Conservation (phyloP, 176 grass and related monocot genomes). For the Juncus effusus region DNA sequence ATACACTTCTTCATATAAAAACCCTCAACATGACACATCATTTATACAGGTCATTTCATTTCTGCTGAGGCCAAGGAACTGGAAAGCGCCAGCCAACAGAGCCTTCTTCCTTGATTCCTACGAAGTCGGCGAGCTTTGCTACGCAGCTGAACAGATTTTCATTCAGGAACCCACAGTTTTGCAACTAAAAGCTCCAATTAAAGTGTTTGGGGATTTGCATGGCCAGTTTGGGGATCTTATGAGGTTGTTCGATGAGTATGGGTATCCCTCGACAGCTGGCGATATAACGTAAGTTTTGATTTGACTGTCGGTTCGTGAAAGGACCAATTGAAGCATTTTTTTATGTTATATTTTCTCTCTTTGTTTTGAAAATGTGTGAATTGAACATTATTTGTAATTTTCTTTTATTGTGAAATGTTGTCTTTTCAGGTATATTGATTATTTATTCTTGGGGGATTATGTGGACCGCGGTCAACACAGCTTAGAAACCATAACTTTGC, state of each 20-base stretch:
- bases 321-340: constrained; percentile 5
- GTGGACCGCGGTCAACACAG: constrained; percentile 98
- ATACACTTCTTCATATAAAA: background rate
- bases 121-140: constrained; percentile 91
- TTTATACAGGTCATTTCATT: constrained; percentile 67
- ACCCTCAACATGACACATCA: constrained; percentile 15
- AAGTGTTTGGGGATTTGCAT: constrained; percentile 98
- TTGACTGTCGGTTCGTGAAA: constrained; percentile 23
- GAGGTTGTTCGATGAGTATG: constrained; percentile 98
- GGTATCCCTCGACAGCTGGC: constrained; percentile 89
- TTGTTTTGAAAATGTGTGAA: background rate
- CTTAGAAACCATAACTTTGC: constrained; percentile 93
- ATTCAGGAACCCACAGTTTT: constrained; percentile 94
- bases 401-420: background rate
- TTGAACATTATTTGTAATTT: background rate
- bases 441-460: constrained; percentile 99
- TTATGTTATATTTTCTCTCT: background rate
- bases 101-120: constrained; percentile 95
- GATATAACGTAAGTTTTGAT: constrained; percentile 79
- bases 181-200: constrained; percentile 94
- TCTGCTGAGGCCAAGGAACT: constrained; percentile 85
- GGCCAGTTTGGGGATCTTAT: constrained; percentile 99
- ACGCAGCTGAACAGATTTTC: constrained; percentile 96
- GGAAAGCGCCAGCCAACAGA: constrained; percentile 79
- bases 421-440: constrained; percentile 89